A percentile compares a stretch with the other conserved stretches of the same genome.
Conservation (phyloP, 1,139 yeast species). For the Yamadazyma diddensiae region DNA sequence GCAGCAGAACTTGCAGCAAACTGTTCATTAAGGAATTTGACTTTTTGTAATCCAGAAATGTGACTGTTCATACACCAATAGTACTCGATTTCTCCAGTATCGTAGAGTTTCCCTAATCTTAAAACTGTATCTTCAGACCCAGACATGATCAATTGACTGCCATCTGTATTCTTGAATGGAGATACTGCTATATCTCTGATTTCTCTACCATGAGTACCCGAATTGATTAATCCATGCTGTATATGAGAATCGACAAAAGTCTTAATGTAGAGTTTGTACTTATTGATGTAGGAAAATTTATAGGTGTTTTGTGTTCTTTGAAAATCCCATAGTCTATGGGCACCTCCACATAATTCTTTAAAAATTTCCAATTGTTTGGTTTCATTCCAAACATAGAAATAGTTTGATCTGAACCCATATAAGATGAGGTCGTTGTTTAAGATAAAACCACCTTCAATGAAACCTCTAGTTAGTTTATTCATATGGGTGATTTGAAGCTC, state of each 20-base stretch:
- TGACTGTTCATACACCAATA: slow-evolving; percentile 74
- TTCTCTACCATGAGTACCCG: slow-evolving; percentile 91
- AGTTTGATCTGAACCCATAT: slow-evolving; percentile 80
- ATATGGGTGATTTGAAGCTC: slow-evolving; percentile 43
- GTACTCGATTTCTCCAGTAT: slow-evolving; percentile 40
- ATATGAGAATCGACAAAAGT: slow-evolving; percentile 20
- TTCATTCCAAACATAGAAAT: slow-evolving; percentile 82
- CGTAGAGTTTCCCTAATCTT: slow-evolving; percentile 48
- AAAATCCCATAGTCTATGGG: slow-evolving; percentile 80
- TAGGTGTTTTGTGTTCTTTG: slow-evolving; percentile 12
- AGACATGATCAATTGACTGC: slow-evolving; percentile 50
- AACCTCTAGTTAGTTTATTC: slow-evolving; percentile 71
- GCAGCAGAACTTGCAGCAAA: slow-evolving; percentile 69
- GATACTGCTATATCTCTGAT: slow-evolving; percentile 64
- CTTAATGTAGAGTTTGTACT: slow-evolving; percentile 39
- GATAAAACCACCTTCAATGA: slow-evolving; percentile 69
- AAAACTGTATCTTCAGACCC: slow-evolving; percentile 91
- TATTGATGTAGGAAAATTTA: slow-evolving; percentile 55
- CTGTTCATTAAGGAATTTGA: slow-evolving; percentile 56
- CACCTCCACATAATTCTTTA: slow-evolving; percentile 84
- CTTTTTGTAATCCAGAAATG: slow-evolving; percentile 81
- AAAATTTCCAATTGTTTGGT: slow-evolving; percentile 68
- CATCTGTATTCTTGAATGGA: slow-evolving; percentile 16
- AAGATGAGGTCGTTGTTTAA: slow-evolving; percentile 55
- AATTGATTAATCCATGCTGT: slow-evolving; percentile 28